Base-by-base conservation (phyloP, 176 grass and related monocot species). In the Ensete glaucum region DNA sequence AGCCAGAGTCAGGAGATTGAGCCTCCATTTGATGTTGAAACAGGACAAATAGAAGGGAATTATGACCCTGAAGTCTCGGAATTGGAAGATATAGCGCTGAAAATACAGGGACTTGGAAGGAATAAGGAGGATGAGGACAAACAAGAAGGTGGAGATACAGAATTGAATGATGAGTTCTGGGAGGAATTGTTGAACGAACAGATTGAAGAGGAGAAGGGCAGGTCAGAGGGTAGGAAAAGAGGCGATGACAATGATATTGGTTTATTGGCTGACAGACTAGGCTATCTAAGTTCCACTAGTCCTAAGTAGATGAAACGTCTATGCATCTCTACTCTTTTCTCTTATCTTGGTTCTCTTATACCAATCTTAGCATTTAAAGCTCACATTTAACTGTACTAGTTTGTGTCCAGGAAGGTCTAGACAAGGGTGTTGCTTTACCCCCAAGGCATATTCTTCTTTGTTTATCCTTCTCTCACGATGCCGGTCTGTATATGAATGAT, bases 101-200 rank as follows among this genome's bases (percentile, higher is more conserved):
- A 82, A 66, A 88, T 88, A 55, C 73, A 82, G 76, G 72, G 71
- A 16, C 73, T 78, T 54, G 56, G 74, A 5, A 79, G 83, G 53
- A 76, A 67, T 76, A 34, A 20, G 26, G 34, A 21, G 29, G 57
- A 62, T 2, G 55, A 75, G 25, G 26, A 13, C 14, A 19, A 75
- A n/a, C 9, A 57, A 59, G 17, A 9, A 62, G 73, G 21, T 8
- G 82, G 83, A 14, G 64, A 55, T 9, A 43, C 4, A 43, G 80
- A 92, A 56, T 75, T 85, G 26, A 86, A 81, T 5, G 77, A 85
- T 1, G 87, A 85, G 22, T 91, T 96, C 77, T 96, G 89, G 86
- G 92, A 84, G 71, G 92, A 92, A 62, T 77, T 92, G 49, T 74
- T 92, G 25, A 86, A 81, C 19, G 89, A 87, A 63, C 89, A 81